Percentiles rank a stretch among this genome's conserved stretches.
Evolutionary conservation across 495 filamentous ascomycete genomes (phyloP).

Genomic region (Penicillium paxilli): DNA sequence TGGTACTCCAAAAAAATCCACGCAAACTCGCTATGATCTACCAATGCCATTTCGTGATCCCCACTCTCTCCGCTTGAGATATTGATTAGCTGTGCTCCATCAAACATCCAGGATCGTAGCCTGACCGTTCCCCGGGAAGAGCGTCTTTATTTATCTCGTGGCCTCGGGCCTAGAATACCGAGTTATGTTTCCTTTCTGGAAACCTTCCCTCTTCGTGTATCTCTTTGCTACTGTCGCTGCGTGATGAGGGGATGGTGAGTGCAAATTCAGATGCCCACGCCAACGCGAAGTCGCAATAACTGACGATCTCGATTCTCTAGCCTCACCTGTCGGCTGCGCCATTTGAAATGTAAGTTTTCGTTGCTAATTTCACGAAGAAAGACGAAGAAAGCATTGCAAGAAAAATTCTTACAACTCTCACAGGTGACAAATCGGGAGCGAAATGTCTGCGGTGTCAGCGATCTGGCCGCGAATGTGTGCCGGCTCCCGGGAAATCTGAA

Average conservation of each 20-base stretch:
- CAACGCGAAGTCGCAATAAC: not conserved
- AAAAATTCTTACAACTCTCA: not conserved
- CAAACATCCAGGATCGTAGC: constrained; percentile 1
- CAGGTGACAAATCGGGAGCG: constrained; percentile 43
- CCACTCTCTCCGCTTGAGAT: constrained; percentile 10
- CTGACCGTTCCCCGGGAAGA: not conserved
- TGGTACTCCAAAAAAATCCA: constrained; percentile 14
- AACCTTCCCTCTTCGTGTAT: constrained; percentile 19
- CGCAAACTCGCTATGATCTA: constrained; percentile 18
- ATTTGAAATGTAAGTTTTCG: constrained; percentile 41
- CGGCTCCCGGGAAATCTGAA: constrained; percentile 40
- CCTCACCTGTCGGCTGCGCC: constrained; percentile 48
- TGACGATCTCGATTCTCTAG: constrained; percentile 11
- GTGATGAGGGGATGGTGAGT: constrained; percentile 52
- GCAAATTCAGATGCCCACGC: not conserved
- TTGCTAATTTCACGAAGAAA: not conserved
- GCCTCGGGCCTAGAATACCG: constrained; percentile 23
- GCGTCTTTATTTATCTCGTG: constrained; percentile 16
- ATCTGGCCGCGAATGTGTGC: constrained; percentile 44
- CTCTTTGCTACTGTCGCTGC: constrained; percentile 17
- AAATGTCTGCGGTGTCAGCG: constrained; percentile 45
- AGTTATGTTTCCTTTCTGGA: constrained; percentile 26
- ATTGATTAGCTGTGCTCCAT: constrained; percentile 8
- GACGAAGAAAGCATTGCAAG: too few species aligned
- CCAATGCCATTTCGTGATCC: constrained; percentile 9